Percentiles rank a stretch among this genome's conserved stretches.
These are phyloP conservation scores for Knufia petricola DNA, from an alignment of 2,329 filamentous ascomycete genomes.

Conservation along the genomic window DNA sequence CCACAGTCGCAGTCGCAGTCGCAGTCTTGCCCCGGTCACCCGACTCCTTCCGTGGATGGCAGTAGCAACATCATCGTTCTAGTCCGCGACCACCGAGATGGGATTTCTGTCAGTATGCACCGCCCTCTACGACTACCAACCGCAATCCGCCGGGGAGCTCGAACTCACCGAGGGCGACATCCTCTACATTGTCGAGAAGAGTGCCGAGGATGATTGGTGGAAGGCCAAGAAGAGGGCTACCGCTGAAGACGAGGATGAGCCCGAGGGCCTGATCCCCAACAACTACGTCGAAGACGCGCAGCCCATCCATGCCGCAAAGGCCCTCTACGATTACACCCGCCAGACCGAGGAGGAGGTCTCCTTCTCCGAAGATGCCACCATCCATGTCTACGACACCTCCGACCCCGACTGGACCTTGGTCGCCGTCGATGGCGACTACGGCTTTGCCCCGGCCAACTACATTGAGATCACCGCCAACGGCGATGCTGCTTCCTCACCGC, in stretches of 20 bases:
- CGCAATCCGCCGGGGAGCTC: conserved; percentile 78
- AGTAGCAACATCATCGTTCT: background rate
- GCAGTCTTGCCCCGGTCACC: background rate
- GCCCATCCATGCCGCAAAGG: conserved; percentile 62
- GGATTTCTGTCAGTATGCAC: conserved; percentile 86
- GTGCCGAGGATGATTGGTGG: conserved; percentile 79
- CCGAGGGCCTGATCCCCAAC: conserved; percentile 78
- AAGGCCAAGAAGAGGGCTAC: conserved; percentile 85
- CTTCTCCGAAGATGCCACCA: conserved; percentile 75
- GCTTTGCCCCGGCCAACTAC: conserved; percentile 93
- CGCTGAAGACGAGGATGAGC: conserved; percentile 78
- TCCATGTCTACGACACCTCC: conserved; percentile 78
- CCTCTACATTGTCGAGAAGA: conserved; percentile 80
- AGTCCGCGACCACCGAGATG: conserved; percentile 45
- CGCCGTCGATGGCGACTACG: conserved; percentile 72
- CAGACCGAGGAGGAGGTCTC: conserved; percentile 98
- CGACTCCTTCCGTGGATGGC: background rate
- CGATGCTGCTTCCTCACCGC: conserved; percentile 14
- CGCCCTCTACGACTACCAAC: conserved; percentile 85
- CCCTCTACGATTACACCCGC: conserved; percentile 95
- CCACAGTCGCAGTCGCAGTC: too few relatives aligned
- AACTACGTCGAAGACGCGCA: conserved; percentile 86
- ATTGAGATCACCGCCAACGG: conserved; percentile 59
- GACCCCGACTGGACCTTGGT: conserved; percentile 97
- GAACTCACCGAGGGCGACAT: conserved; percentile 77